A percentile compares a stretch with the other conserved stretches of the same genome.
Conservation (phyloP, 495 filamentous ascomycete genomes). For the Aspergillus affinis region DNA sequence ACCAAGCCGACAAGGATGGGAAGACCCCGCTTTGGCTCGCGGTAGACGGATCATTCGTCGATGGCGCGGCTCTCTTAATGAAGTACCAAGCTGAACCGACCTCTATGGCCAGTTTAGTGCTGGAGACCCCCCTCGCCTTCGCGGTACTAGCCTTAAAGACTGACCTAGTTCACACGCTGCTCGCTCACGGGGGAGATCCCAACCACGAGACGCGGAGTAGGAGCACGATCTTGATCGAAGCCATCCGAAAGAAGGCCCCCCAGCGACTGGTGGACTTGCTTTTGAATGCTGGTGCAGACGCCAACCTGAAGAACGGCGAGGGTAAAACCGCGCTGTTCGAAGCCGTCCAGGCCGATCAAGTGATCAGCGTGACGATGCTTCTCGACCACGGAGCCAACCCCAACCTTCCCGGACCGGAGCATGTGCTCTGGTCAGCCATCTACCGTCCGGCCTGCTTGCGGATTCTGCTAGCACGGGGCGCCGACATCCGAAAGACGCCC, state of each 20-base stretch:
- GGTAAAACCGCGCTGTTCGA: slow-evolving; percentile 57
- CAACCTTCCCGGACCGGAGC: slow-evolving; percentile 50
- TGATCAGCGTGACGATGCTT: slow-evolving; percentile 48
- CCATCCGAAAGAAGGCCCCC: slow-evolving; percentile 45
- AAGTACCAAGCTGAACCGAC: slow-evolving; percentile 54
- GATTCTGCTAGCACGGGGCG: slow-evolving; percentile 50
- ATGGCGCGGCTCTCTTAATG: slow-evolving; percentile 45
- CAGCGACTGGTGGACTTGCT: slow-evolving; percentile 45
- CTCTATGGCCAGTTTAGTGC: slow-evolving; percentile 33
- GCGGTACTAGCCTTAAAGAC: slow-evolving; percentile 36
- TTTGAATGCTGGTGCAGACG: slow-evolving; percentile 47
- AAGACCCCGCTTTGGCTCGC: slow-evolving; percentile 42
- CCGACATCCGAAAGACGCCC: slow-evolving; percentile 45
- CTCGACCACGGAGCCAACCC: slow-evolving; percentile 52
- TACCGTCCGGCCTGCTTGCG: slow-evolving; percentile 50
- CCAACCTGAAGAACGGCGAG: slow-evolving; percentile 49
- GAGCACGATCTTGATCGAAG: slow-evolving; percentile 45
- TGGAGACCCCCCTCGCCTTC: slow-evolving; percentile 42
- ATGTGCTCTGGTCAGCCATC: slow-evolving; percentile 53
- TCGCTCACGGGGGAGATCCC: slow-evolving; percentile 48
- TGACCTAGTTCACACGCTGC: slow-evolving; percentile 43
- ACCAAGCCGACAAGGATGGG: slow-evolving; percentile 38
- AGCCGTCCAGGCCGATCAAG: slow-evolving; percentile 50
- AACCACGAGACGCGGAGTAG: slow-evolving; percentile 43
- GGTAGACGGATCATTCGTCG: slow-evolving; percentile 43